Evolutionary conservation across 2,329 filamentous ascomycete species (phyloP), one percentile per base, ranked within the genome.

Genomic region (Aspergillus versicolor): DNA sequence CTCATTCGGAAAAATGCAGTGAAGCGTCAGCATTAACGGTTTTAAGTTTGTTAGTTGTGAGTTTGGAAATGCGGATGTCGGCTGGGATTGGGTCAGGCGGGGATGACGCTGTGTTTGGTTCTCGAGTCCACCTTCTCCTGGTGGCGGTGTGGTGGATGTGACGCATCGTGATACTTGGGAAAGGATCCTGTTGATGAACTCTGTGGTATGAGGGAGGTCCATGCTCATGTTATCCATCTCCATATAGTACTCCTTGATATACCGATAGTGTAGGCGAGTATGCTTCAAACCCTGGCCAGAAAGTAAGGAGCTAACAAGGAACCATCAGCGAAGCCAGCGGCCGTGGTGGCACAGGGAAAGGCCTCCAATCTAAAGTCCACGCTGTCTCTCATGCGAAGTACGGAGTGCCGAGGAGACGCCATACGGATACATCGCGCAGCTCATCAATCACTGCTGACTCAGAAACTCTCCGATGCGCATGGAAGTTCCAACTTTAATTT

Each of bases 1-100:
- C 53, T 91, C 83, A 61, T 85, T 84, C 0, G 92, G 92, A 68
- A 95, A 95, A 13, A 97, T 77, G 34, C 91, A 89, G 75, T 97
- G 92, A 0, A 96, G 82, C 0, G 90, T 91, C 1, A 91, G 78
- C n/a, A 96, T 78, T 15, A 89, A 76, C 48, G 83, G 80, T 63
- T 82, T 83, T 47, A 72, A 57, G 58, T 67, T 62, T 45, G 70
- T 51, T 7, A 68, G 49, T 44, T 65, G 55, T 40, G 60, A 37
- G 38, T 59, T 47, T 41, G 69, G 51, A 11, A 70, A 62, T 17
- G 63, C 51, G 30, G 70, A 64, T 38, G 73, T 58, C 12, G 69
- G 50, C 15, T 30, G 34, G 8, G 9, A 8, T 22, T 47, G 44
- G 22, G 42, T 32, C 17, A 48, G 30, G 48, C 40, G 54, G 11